Percentiles rank a stretch among this genome's conserved stretches.
Conservation (phyloP, 768 basidiomycete species). For the Collybiopsis confluens region DNA sequence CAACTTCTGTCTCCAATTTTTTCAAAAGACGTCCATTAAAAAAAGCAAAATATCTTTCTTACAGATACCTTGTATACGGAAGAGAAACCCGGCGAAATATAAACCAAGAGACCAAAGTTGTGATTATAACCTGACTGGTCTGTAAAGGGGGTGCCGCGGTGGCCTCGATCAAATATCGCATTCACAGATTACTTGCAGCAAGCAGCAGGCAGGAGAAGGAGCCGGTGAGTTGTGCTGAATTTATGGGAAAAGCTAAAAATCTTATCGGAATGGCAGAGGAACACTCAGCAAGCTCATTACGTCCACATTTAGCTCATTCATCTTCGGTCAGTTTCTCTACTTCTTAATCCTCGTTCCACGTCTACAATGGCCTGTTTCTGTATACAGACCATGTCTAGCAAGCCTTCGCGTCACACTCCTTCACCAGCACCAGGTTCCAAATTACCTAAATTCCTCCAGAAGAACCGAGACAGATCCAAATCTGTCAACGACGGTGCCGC, state of each 20-base stretch:
- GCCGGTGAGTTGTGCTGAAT: background rate
- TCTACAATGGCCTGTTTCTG: conserved; percentile 6
- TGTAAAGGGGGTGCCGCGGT: no score
- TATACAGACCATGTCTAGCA: conserved; percentile 35
- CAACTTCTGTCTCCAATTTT: background rate
- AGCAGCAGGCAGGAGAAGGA: background rate
- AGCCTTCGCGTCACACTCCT: conserved; percentile 39
- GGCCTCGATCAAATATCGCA: background rate
- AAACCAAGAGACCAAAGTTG: background rate
- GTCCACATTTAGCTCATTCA: conserved; percentile 2
- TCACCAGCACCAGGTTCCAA: conserved; percentile 46
- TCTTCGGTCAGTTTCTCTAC: conserved; percentile 2
- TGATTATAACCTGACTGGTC: background rate
- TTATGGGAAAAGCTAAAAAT: background rate
- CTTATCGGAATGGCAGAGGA: conserved; percentile 6
- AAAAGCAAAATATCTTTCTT: background rate
- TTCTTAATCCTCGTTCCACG: background rate
- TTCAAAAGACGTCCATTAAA: background rate
- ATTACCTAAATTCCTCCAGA: conserved; percentile 66
- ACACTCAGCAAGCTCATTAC: conserved; percentile 6
- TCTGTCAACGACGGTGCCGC: conserved; percentile 41
- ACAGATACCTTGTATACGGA: conserved; percentile 5
- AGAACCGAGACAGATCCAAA: conserved; percentile 56
- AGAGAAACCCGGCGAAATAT: background rate
- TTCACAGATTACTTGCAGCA: conserved; percentile 3